phyloP scores from a whole-genome alignment of 768 basidiomycete genomes.

The Leucocoprinus sp. region DNA sequence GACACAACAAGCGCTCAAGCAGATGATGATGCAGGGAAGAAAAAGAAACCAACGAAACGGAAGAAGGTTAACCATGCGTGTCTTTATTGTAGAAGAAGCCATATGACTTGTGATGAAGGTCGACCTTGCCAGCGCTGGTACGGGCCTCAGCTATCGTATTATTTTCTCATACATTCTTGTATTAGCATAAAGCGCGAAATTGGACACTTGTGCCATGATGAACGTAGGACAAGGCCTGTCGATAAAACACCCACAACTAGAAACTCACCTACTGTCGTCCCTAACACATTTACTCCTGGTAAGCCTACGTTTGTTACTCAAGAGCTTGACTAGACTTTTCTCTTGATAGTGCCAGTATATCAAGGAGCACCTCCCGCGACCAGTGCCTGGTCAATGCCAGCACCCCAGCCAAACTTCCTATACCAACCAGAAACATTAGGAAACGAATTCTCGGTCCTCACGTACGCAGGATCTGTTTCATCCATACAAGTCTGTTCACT shows the following conservation, averaged over 20 bases:
- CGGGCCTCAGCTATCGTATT: slow-evolving; percentile 21
- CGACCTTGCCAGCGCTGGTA: slow-evolving; percentile 91
- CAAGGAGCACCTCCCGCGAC: slow-evolving; percentile 24
- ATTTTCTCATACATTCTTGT: neutral
- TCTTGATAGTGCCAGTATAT: slow-evolving; percentile 29
- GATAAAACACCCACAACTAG: slow-evolving; percentile 33
- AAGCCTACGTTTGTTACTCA: slow-evolving; percentile 11
- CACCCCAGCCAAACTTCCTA: slow-evolving; percentile 42
- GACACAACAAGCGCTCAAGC: neutral
- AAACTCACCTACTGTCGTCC: slow-evolving; percentile 17
- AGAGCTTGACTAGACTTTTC: neutral
- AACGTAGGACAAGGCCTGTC: slow-evolving; percentile 48
- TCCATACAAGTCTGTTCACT: slow-evolving; percentile 8
- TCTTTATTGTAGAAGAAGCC: slow-evolving; percentile 85
- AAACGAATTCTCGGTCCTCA: slow-evolving; percentile 76
- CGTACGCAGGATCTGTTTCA: slow-evolving; percentile 32
- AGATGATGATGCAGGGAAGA: slow-evolving; percentile 32
- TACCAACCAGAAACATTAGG: slow-evolving; percentile 71
- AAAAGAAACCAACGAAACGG: slow-evolving; percentile 53
- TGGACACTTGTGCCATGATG: slow-evolving; percentile 89
- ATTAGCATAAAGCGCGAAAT: slow-evolving; percentile 92
- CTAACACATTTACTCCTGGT: slow-evolving; percentile 40
- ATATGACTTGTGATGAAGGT: slow-evolving; percentile 89
- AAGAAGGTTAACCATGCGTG: slow-evolving; percentile 91
- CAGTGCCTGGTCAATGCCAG: slow-evolving; percentile 46